Evolutionary conservation across 768 basidiomycete genomes (phyloP).

Genomic region (Coprinopsis marcescibilis): DNA sequence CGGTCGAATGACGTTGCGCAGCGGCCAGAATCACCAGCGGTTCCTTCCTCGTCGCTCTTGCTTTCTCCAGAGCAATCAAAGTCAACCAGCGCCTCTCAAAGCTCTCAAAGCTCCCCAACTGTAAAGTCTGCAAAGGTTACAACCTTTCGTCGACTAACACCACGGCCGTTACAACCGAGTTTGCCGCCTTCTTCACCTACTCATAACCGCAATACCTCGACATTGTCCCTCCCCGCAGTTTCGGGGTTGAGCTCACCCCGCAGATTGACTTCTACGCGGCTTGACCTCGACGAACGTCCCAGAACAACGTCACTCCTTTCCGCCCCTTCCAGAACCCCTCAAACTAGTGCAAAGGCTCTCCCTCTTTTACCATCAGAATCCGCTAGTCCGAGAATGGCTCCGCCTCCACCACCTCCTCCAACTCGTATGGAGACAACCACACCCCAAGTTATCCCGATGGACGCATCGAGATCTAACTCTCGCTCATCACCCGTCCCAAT

Average conservation of each 20-base stretch:
- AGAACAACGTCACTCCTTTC: conserved; percentile 1
- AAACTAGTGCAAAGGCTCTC: too few species aligned
- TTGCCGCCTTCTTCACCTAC: conserved; percentile 12
- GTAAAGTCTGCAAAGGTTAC: conserved; percentile 42
- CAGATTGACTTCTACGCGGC: neutral
- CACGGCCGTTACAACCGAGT: conserved; percentile 22
- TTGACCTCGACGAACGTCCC: neutral
- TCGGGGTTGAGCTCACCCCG: neutral
- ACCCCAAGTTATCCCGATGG: too few species aligned
- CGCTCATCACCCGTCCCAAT: too few species aligned
- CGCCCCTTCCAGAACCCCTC: too few species aligned
- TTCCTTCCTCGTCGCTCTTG: neutral
- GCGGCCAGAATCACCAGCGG: too few species aligned
- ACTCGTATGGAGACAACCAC: neutral
- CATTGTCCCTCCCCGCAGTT: conserved; percentile 19
- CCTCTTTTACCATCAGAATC: too few species aligned
- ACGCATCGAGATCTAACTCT: too few species aligned
- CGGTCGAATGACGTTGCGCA: too few species aligned
- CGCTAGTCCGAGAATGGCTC: too few species aligned
- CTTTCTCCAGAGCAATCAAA: conserved; percentile 4
- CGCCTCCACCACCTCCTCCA: too few species aligned
- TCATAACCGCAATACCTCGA: conserved; percentile 22
- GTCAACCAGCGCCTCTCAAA: conserved; percentile 5
- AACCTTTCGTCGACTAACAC: conserved; percentile 31
- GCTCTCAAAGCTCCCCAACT: conserved; percentile 21